Base-by-base conservation (phyloP, 768 basidiomycete species). In the Leccinum broughii region DNA sequence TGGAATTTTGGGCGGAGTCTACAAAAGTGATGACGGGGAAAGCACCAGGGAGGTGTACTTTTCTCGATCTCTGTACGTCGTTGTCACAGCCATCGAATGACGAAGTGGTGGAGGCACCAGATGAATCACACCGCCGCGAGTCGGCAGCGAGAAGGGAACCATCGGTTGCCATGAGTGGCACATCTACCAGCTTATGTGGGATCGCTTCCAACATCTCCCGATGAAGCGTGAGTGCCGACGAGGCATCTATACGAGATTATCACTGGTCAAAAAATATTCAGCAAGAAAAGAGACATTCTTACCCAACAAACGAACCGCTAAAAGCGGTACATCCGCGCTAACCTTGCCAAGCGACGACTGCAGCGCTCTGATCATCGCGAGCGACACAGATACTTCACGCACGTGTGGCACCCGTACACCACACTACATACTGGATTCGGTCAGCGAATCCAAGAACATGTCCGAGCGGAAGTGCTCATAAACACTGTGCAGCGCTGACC, bases 151-250 rank as follows among this genome's bases (percentile, higher is more conserved):
- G 66, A 3, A 78, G 72, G 4, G 76, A 75, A 6, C 83, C 85
- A 48, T 28, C 28, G 28, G 28, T 28, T 28, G 28, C 28, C 28
- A 28, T 28, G 28, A 28, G 28, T 28, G 28, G 28, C 28, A 28
- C 28, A 28, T 28, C 28, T 28, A 28, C 7, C 28, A 90, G 84
- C 70, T 96, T 97, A 68, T 84, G 74, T 1, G 83, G 80, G 54
- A 95, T 88, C 15, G 84, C 84, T 63, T 96, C 94, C 15, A 95
- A 72, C 79, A 98, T 84, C 69, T 98, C 96, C 17, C 93, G 83
- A 9, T 87, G 85, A 2, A 28, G 28, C 28, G 28, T 28, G 28
- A 28, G 97, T 5, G 91, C 84, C 0, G 87, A 79, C 3, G 88
- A 87, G 14, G 82, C 77, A 71, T 96, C 95, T 96, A 63, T 26